A percentile compares a stretch with the other conserved stretches of the same genome.
phyloP scores from a whole-genome alignment of 2,329 filamentous ascomycete genomes.

The Berkeleyomyces basicola region DNA sequence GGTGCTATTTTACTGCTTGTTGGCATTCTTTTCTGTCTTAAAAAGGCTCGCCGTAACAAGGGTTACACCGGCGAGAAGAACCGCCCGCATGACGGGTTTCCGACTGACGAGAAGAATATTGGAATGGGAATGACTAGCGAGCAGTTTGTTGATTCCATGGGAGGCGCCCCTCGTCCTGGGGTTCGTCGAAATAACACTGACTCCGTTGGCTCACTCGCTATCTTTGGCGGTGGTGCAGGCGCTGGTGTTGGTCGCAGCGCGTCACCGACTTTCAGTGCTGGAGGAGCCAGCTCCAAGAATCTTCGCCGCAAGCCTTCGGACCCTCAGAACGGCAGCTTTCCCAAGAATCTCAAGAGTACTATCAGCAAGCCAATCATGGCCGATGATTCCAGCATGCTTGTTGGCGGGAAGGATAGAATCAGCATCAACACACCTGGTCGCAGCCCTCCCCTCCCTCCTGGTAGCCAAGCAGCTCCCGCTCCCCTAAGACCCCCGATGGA shows the following conservation, averaged over 20 bases:
- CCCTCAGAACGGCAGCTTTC: slow-evolving; percentile 35
- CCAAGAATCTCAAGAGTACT: slow-evolving; percentile 44
- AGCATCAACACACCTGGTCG: slow-evolving; percentile 11
- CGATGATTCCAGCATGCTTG: neutral
- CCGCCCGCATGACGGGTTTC: slow-evolving; percentile 5
- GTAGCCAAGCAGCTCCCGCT: slow-evolving; percentile 1
- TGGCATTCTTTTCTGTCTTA: slow-evolving; percentile 50
- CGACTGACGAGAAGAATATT: slow-evolving; percentile 10
- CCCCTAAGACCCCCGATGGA: slow-evolving; percentile 17
- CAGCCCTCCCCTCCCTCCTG: slow-evolving; percentile 8
- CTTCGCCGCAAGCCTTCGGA: slow-evolving; percentile 30
- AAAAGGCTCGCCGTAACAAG: slow-evolving; percentile 3
- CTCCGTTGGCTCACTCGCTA: slow-evolving; percentile 9
- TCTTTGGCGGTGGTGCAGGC: slow-evolving; percentile 8
- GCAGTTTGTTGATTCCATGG: slow-evolving; percentile 13
- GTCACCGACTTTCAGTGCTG: neutral
- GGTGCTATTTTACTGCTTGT: slow-evolving; percentile 52
- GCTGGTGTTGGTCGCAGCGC: neutral
- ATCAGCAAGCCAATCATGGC: slow-evolving; percentile 46
- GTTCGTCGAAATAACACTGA: slow-evolving; percentile 29
- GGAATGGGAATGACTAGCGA: slow-evolving; percentile 13
- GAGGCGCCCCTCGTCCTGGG: slow-evolving; percentile 2
- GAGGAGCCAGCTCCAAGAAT: slow-evolving; percentile 17
- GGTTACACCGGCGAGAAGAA: slow-evolving; percentile 12
- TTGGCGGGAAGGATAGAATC: slow-evolving; percentile 3